A percentile compares a stretch with the other conserved stretches of the same genome.
Conservation (phyloP, 2,329 filamentous ascomycete species). For the Penicillium sp. region DNA sequence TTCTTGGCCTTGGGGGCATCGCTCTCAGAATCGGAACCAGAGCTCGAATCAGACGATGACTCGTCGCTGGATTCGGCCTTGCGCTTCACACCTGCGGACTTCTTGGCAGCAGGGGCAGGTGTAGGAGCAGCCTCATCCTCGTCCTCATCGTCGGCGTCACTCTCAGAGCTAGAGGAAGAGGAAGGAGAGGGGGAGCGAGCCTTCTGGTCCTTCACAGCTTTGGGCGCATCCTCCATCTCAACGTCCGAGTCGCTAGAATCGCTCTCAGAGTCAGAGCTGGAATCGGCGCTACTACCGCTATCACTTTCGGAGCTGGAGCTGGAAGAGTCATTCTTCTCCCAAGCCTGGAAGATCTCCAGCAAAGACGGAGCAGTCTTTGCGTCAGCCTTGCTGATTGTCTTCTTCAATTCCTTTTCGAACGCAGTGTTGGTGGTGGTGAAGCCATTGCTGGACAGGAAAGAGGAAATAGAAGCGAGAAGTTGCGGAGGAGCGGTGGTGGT, state of each 20-base stretch:
- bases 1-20: slow-evolving; percentile 57
- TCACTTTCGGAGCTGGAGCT: slow-evolving; percentile 23
- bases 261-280: slow-evolving; percentile 14
- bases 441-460: slow-evolving; percentile 67
- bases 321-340: slow-evolving; percentile 18
- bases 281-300: slow-evolving; percentile 23
- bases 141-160: slow-evolving; percentile 53
- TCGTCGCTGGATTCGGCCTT: slow-evolving; percentile 54
- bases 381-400: slow-evolving; percentile 26
- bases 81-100: slow-evolving; percentile 55
- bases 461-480: slow-evolving; percentile 66
- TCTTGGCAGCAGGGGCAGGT: slow-evolving; percentile 24
- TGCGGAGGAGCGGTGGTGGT: slow-evolving; percentile 50
- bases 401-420: slow-evolving; percentile 61
- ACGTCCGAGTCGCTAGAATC: slow-evolving; percentile 41
- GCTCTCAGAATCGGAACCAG: slow-evolving; percentile 49
- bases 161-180: slow-evolving; percentile 46
- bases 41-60: slow-evolving; percentile 44
- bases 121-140: slow-evolving; percentile 52
- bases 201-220: slow-evolving; percentile 25
- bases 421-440: slow-evolving; percentile 62
- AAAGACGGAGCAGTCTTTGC: slow-evolving; percentile 37
- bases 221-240: slow-evolving; percentile 44
- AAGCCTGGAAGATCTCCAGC: slow-evolving; percentile 28
- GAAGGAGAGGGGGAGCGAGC: slow-evolving; percentile 30